Base-by-base conservation (phyloP, 75 land plant species). In the Adiantum capillusveneris region DNA sequence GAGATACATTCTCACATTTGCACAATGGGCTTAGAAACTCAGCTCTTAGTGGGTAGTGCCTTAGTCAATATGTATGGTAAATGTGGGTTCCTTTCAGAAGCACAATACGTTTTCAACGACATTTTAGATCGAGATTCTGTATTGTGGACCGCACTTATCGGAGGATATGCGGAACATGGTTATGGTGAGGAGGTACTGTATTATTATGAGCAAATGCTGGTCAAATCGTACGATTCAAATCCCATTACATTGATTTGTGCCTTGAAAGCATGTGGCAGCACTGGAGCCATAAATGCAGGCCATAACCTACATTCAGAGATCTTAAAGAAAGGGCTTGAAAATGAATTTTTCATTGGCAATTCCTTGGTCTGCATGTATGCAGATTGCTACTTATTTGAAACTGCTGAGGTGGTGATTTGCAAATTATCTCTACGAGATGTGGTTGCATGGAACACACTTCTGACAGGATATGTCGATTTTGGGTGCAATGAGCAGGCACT, bases 11-110 rank as follows among this genome's bases (percentile, higher is more conserved):
- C 57, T 0, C 64, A 58, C 34, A 49, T 56, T 59, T 63, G 64
- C 24, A 37, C 29, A 7, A 58, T 27, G 39, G 66, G 56, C 17
- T 39, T 71, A 31, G 36, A 27, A 18, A 44, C 41, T 48, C 29
- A 65, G 43, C 16, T 31, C 0, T 56, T 27, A 6, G 16, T 36
- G 20, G 65, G 42, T 11, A 76, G 56, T 18, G 67, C 74, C 0
- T 21, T 79, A 30, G 53, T 75, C 25, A 67, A 71, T 30, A 80
- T 80, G 83, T 80, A 80, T 62, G 54, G 63, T 18, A 80, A 72
- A 52, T 80, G 78, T 36, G 78, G 83, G 0, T 62, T 69, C 25
- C 51, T 80, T 50, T 58, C 63, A 59, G 78, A 71, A 54, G 83
- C 83, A 9, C 52, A 59, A 0, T 25, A 54, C 18, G 65, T 80